Percentiles rank a stretch among this genome's conserved stretches.
These are phyloP conservation scores for Geosmithia putterillii DNA, from an alignment of 2,329 filamentous ascomycete genomes.

Conservation along the genomic window DNA sequence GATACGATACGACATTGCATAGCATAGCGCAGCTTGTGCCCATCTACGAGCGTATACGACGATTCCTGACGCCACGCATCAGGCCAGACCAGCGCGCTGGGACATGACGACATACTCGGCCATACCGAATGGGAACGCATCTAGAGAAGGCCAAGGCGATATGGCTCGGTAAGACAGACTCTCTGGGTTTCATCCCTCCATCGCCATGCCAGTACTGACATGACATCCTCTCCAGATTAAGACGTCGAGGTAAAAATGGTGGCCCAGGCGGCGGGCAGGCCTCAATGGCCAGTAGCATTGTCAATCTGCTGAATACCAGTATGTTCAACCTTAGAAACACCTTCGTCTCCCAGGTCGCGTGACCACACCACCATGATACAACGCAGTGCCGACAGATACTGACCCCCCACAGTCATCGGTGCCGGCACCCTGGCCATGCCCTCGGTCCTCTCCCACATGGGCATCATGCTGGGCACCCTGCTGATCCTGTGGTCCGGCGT, in stretches of 20 bases:
- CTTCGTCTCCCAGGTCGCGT: background rate
- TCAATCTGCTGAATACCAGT: constrained; percentile 97
- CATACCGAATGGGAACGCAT: constrained; percentile 3
- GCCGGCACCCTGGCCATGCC: constrained; percentile 92
- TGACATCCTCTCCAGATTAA: constrained; percentile 25
- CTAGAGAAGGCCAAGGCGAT: constrained; percentile 1
- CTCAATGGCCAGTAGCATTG: constrained; percentile 78
- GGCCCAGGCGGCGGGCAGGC: constrained; percentile 57
- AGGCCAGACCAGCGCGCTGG: too few species aligned
- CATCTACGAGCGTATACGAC: too few species aligned
- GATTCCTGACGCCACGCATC: too few species aligned
- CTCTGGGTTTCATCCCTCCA: background rate
- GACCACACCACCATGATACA: background rate
- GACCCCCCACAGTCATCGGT: constrained; percentile 57
- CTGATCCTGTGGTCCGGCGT: constrained; percentile 87
- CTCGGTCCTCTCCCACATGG: constrained; percentile 91
- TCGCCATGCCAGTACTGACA: constrained; percentile 4
- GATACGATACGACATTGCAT: too few species aligned
- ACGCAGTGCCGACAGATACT: constrained; percentile 1
- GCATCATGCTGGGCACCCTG: constrained; percentile 70
- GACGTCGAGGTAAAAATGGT: constrained; percentile 57
- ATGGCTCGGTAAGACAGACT: constrained; percentile 1
- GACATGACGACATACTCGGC: constrained; percentile 4
- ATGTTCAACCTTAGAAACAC: too few species aligned
- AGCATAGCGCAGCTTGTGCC: too few species aligned